phyloP scores from a whole-genome alignment of 164 flowering plant species.

The Aristolochia fimbriata region DNA sequence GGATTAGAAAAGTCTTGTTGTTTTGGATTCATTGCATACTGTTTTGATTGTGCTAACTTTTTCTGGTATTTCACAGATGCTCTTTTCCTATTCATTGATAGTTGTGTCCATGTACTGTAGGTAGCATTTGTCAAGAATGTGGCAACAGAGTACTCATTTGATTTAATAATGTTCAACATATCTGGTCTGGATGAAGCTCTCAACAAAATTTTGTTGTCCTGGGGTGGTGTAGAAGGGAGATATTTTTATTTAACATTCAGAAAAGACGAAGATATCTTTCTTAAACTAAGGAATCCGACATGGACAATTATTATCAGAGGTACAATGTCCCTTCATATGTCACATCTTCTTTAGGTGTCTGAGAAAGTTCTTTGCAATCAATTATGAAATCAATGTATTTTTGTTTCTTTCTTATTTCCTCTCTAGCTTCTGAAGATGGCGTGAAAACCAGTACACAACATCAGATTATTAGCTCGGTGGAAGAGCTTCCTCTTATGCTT shows the following conservation, averaged over 20 bases:
- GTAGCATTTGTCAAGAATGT: slow-evolving; percentile 25
- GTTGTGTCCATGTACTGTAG: slow-evolving; percentile 13
- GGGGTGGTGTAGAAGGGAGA: slow-evolving; percentile 34
- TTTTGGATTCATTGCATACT: no score
- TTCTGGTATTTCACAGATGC: no score
- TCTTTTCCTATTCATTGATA: neutral
- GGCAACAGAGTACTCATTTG: slow-evolving; percentile 24
- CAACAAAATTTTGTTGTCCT: slow-evolving; percentile 21
- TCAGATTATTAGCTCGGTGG: slow-evolving; percentile 37
- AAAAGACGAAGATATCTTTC: slow-evolving; percentile 17
- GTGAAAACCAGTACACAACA: slow-evolving; percentile 13
- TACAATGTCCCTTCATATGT: slow-evolving; percentile 19
- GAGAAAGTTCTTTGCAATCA: neutral
- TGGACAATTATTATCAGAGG: slow-evolving; percentile 34
- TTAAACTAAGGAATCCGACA: slow-evolving; percentile 19
- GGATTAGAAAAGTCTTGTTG: neutral
- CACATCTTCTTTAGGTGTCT: neutral
- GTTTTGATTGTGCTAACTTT: no score
- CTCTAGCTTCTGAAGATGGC: slow-evolving; percentile 30
- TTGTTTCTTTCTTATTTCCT: neutral
- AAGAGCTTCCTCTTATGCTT: slow-evolving; percentile 59
- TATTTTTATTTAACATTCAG: slow-evolving; percentile 35
- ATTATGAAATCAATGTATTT: neutral
- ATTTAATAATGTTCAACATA: slow-evolving; percentile 26
- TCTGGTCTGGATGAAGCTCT: slow-evolving; percentile 25